phyloP scores from a whole-genome alignment of 176 grass and related monocot genomes.

The Rhynchospora pubera region DNA sequence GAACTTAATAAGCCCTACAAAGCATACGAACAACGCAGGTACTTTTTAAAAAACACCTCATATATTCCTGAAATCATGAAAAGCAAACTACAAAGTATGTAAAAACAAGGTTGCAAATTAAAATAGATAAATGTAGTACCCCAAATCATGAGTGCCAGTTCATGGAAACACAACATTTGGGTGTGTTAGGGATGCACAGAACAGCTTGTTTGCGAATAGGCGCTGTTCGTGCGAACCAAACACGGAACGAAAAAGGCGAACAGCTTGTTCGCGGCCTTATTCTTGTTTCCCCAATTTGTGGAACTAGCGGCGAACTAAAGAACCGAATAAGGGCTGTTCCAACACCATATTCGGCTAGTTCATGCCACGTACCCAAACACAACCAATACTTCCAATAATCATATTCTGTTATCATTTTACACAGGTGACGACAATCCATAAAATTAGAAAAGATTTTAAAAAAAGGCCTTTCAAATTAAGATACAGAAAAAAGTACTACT shows the following conservation, averaged over 20 bases:
- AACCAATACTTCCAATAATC: background rate
- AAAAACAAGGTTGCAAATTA: background rate
- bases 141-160: background rate
- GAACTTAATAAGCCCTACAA: conserved; percentile 1
- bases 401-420: background rate
- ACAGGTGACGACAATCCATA: background rate
- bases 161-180: background rate
- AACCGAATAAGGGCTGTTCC: too few relatives aligned
- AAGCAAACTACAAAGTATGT: background rate
- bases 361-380: too few relatives aligned
- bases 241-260: too few relatives aligned
- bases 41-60: background rate
- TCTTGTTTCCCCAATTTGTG: too few relatives aligned
- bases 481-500: background rate
- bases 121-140: conserved; percentile 4
- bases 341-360: too few relatives aligned
- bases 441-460: background rate
- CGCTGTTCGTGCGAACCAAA: too few relatives aligned
- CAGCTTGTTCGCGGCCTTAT: too few relatives aligned
- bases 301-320: too few relatives aligned
- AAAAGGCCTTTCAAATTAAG: background rate
- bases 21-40: background rate
- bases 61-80: background rate
- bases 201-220: too few relatives aligned
- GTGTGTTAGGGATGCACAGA: too few relatives aligned